These are phyloP conservation scores for Ceratocystis albifundus DNA, from an alignment of 2,329 filamentous ascomycete genomes.

Conservation along the genomic window DNA sequence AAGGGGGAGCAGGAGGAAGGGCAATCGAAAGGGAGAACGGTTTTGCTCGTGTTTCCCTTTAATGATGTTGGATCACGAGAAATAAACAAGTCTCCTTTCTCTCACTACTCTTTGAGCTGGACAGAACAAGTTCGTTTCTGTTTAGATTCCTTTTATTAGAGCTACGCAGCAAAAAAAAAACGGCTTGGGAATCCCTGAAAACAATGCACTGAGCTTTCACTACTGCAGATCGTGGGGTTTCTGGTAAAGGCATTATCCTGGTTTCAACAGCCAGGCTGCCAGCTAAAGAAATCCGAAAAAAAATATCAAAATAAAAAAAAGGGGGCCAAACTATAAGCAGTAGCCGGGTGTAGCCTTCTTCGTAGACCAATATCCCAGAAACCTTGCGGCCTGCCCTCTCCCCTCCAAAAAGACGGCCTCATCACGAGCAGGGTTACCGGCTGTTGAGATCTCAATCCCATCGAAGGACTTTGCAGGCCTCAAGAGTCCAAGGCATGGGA, in stretches of 20 bases:
- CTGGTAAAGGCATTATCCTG: background rate
- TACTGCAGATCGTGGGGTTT: conserved; percentile 5
- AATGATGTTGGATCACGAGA: background rate
- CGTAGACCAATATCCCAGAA: background rate
- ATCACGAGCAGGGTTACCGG: background rate
- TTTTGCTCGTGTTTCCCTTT: background rate
- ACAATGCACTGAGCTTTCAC: background rate
- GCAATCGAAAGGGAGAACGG: background rate
- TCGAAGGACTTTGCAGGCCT: background rate
- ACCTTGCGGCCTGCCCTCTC: background rate
- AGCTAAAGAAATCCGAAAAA: background rate
- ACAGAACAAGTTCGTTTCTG: background rate
- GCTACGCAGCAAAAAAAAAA: background rate
- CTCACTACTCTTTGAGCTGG: background rate
- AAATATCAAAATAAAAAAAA: background rate
- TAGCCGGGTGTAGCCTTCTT: background rate
- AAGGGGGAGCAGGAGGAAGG: background rate
- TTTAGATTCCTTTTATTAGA: background rate
- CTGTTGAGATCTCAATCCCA: background rate
- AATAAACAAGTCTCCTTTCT: background rate
- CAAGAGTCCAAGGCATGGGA: too few species aligned
- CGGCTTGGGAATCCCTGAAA: background rate
- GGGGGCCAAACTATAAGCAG: background rate
- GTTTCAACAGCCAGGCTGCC: background rate
- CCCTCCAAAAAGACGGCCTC: background rate